These are phyloP conservation scores for Smallanthus sonchifolius DNA, from an alignment of 129 eudicot genomes.

Conservation along the genomic window DNA sequence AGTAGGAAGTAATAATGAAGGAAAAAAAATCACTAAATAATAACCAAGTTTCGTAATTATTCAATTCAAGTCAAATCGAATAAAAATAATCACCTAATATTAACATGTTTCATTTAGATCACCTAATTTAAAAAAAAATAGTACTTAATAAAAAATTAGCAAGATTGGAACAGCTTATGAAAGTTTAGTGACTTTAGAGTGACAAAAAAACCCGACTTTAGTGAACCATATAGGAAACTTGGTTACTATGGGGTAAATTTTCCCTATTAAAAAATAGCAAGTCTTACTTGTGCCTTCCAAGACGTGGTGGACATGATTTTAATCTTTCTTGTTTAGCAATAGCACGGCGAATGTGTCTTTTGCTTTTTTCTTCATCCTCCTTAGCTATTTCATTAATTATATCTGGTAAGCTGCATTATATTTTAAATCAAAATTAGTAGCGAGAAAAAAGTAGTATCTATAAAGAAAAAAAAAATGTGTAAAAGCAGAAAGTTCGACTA, in stretches of 20 bases:
- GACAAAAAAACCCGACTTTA: no score
- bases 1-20: no score
- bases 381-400: constrained; percentile 71
- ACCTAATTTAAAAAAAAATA: no score
- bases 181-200: no score
- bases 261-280: not conserved
- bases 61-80: no score
- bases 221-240: no score
- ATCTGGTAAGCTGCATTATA: constrained; percentile 56
- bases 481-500: not conserved
- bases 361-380: constrained; percentile 83
- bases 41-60: no score
- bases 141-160: no score
- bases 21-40: no score
- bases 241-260: no score
- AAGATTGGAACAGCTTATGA: no score
- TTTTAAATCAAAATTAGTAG: not conserved
- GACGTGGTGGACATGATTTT: constrained; percentile 71
- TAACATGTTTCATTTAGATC: not conserved
- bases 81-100: not conserved
- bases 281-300: constrained; percentile 77
- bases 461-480: not conserved
- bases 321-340: constrained; percentile 72
- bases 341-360: constrained; percentile 58
- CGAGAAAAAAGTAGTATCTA: not conserved